These are phyloP conservation scores for Euphorbia peplus DNA, from an alignment of 345 rosid species.

Conservation along the genomic window DNA sequence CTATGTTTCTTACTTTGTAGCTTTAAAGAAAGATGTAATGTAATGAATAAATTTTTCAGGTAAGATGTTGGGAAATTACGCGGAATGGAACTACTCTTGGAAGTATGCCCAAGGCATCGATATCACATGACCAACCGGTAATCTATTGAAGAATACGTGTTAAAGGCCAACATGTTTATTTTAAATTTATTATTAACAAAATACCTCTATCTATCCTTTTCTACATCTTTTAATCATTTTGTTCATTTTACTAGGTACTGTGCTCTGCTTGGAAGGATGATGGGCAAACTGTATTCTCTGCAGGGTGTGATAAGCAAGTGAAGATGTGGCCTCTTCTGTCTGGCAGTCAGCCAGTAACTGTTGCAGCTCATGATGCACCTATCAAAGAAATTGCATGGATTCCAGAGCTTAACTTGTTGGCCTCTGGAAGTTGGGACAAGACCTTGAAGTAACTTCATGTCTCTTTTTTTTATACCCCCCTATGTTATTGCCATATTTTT, in stretches of 20 bases:
- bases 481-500: constrained; percentile 3
- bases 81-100: constrained; percentile 49
- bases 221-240: neutral
- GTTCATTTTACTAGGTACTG: constrained; percentile 43
- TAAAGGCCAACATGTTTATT: neutral
- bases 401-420: constrained; percentile 84
- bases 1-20: neutral
- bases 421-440: constrained; percentile 93
- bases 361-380: constrained; percentile 95
- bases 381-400: constrained; percentile 84
- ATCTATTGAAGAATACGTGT: constrained; percentile 14
- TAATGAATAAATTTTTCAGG: constrained; percentile 47
- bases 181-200: neutral
- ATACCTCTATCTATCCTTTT: neutral
- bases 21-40: neutral
- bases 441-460: constrained; percentile 58
- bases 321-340: constrained; percentile 96
- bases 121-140: constrained; percentile 95
- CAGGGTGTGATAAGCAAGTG: constrained; percentile 97
- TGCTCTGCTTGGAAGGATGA: constrained; percentile 99
- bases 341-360: constrained; percentile 82
- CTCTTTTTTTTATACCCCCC: neutral
- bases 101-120: constrained; percentile 78
- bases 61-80: constrained; percentile 90
- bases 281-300: constrained; percentile 88